Base-by-base conservation (phyloP, 2,329 filamentous ascomycete genomes). In the Fusarium temperatum region DNA sequence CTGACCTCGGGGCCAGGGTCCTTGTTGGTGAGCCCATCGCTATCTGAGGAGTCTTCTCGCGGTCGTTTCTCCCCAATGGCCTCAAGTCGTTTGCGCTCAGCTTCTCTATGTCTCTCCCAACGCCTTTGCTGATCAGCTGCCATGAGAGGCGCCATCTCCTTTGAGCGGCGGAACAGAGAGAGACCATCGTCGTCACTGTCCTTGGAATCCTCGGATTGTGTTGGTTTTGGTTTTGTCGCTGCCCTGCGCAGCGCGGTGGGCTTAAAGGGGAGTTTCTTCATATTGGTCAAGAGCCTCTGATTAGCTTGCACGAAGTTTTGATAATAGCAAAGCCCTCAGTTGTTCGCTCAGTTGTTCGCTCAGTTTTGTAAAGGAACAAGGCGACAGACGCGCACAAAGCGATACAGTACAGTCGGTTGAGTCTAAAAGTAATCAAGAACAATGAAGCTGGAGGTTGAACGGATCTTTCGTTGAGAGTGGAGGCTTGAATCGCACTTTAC, bases 231-330 rank as follows among this genome's bases (percentile, higher is more conserved):
- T 24, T 77, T 79, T 5, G 82, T 78, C 30, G 70, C 73, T 22
- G 78, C 77, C 44, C 78, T 80, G 51, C 82, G 84, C 70, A 84
- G 78, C 26, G 82, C 85, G 5, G 86, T 87, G 18, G 85, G 85
- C 70, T 88, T 88, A 78, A 88, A 88, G 2, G 86, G 86, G 3
- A 88, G 83, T 68, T 82, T 83, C 75, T 84, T 84, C 70, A 81
- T 81, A 73, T 80, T 57, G 54, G 54, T 56, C 32, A 42, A 51
- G 24, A 48, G 44, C 55, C 18, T 47, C 45, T 53, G 42, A 63
- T 75, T 65, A 66, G 68, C 69, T 44, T 61, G 45, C 47, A 65
- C 50, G n/a, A 15, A 28, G 45, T 62, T 41, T 28, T 26, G 42
- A 50, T 50, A 53, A 65, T 70, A 73, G 66, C 67, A 69, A 62